Evolutionary conservation across 352 stramenopile species (phyloP).

Genomic region (Halophytophthora polymorphica): DNA sequence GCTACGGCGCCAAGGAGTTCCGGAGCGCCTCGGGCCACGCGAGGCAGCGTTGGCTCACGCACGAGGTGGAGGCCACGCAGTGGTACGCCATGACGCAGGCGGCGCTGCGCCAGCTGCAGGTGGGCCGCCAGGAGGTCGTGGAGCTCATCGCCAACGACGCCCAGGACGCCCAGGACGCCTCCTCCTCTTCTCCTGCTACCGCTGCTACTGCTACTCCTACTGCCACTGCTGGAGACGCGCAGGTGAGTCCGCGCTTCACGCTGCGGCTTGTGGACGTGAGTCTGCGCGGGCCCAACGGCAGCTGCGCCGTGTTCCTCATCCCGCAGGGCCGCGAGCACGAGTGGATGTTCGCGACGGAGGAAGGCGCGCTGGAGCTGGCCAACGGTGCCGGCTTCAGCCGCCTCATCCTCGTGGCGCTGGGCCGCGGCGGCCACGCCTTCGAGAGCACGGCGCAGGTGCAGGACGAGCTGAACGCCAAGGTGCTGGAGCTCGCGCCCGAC

Average conservation of each 20-base stretch:
- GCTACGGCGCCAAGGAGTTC: slow-evolving; percentile 49
- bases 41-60: slow-evolving; percentile 45
- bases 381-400: slow-evolving; percentile 60
- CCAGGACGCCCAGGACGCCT: slow-evolving; percentile 16
- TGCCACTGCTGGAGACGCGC: slow-evolving; percentile 6
- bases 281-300: slow-evolving; percentile 43
- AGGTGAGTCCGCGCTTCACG: slow-evolving; percentile 50
- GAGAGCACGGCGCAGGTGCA: slow-evolving; percentile 64
- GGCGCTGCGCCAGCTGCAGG: slow-evolving; percentile 41
- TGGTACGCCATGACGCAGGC: slow-evolving; percentile 59
- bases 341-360: slow-evolving; percentile 74
- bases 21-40: slow-evolving; percentile 18
- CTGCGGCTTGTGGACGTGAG: slow-evolving; percentile 59
- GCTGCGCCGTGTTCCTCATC: slow-evolving; percentile 70
- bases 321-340: slow-evolving; percentile 80
- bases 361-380: slow-evolving; percentile 62
- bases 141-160: slow-evolving; percentile 53
- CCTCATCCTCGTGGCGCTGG: slow-evolving; percentile 66
- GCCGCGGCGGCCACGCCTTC: slow-evolving; percentile 56
- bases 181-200: not conserved
- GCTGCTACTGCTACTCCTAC: too few species aligned
- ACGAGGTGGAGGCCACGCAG: slow-evolving; percentile 57
- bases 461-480: slow-evolving; percentile 63
- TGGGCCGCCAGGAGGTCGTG: slow-evolving; percentile 50
- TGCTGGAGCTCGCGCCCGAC: slow-evolving; percentile 58